A percentile compares a stretch with the other conserved stretches of the same genome.
Conservation (phyloP, 164 flowering plant species). For the Macadamia tetraphylla region DNA sequence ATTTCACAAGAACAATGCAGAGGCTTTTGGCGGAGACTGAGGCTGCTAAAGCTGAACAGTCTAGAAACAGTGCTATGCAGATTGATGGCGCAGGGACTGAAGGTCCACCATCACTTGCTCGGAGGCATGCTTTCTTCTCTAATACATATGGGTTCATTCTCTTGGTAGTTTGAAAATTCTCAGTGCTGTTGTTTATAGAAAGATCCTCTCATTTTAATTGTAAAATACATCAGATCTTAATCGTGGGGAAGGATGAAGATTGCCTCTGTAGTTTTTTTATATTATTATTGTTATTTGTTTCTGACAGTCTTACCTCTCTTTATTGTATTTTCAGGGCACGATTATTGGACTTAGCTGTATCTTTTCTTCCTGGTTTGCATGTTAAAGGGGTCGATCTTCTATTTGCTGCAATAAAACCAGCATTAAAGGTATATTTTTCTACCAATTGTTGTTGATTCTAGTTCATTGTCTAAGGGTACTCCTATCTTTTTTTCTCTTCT, state of each 20-base stretch:
- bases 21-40: slow-evolving; percentile 57
- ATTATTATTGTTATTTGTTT: too few relatives aligned
- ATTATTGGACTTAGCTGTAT: slow-evolving; percentile 67
- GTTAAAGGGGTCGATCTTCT: slow-evolving; percentile 46
- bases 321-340: slow-evolving; percentile 50
- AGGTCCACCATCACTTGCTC: slow-evolving; percentile 26
- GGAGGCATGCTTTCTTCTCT: slow-evolving; percentile 32
- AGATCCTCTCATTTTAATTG: background rate
- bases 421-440: slow-evolving; percentile 51
- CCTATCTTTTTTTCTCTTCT: slow-evolving; percentile 1
- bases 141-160: background rate
- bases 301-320: background rate
- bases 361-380: slow-evolving; percentile 75
- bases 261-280: background rate
- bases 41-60: slow-evolving; percentile 32
- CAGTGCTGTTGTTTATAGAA: background rate
- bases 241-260: background rate
- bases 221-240: background rate
- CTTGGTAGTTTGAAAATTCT: background rate
- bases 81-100: slow-evolving; percentile 38
- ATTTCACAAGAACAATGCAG: slow-evolving; percentile 50
- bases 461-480: background rate
- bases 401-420: slow-evolving; percentile 52
- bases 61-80: slow-evolving; percentile 44
- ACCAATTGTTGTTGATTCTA: background rate